Evolutionary conservation across 2,329 filamentous ascomycete species (phyloP), one percentile per base, ranked within the genome.

Genomic region (Fusarium dlaminii): DNA sequence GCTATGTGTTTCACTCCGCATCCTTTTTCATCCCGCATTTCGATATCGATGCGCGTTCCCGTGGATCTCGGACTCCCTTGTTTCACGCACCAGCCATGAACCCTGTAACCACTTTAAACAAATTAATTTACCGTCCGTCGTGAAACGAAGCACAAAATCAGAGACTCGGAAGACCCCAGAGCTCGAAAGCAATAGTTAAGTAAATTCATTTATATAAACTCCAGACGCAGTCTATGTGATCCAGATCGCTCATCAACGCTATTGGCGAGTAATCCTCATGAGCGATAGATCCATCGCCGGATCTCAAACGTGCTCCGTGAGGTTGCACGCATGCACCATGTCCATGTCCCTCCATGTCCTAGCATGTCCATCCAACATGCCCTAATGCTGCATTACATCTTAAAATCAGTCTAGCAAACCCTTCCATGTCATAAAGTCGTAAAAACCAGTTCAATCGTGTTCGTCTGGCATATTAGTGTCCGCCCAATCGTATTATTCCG

Each of bases 381-480:
- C 32, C 63, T n/a, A 62, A 70, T 73, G 73, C 69, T 63, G 48
- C 52, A 37, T 43, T 55, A 61, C 48, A 55, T 49, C 45, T 55
- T 54, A 45, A 60, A 54, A 66, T 62, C 61, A 68, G 61, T 74
- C 72, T 75, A 75, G 62, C 60, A 74, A 69, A 65, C 48, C 72
- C 63, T 49, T 48, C 55, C 66, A 55, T 68, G 64, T 78, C 77
- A 64, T 78, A 77, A 55, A 76, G 46, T 74, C 72, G 60, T 74
- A 63, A 75, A 75, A 56, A 60, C 68, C 68, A 74, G 68, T 27
- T 61, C 20, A n/a, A 42, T n/a, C 43, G 43, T 66, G 51, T 48
- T 48, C 37, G 18, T 17, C 48, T 60, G 63, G 60, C 46, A 49
- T 46, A 70, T 73, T 75, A 74, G 20, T 59, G 40, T 30, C 27